Evolutionary conservation across 768 basidiomycete species (phyloP).

Genomic region (Austroboletus eburneus): DNA sequence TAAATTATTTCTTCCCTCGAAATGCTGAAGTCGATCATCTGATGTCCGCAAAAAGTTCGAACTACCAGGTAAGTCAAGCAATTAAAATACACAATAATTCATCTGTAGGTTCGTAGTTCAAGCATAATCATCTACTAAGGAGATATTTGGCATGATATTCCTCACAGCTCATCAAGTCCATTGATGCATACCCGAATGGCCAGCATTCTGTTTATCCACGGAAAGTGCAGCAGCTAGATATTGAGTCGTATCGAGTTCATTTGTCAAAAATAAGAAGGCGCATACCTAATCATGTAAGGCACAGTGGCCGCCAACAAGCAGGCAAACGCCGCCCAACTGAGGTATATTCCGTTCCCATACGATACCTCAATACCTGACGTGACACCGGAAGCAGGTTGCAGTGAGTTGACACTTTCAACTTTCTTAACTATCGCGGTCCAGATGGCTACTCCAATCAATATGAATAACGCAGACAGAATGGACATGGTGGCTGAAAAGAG

Average conservation of each 20-base stretch:
- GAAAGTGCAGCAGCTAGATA: conserved; percentile 72
- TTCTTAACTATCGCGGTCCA: conserved; percentile 77
- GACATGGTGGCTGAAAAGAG: conserved; percentile 63
- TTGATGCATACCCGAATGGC: conserved; percentile 20
- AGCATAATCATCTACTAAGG: conserved; percentile 1
- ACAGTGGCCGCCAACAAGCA: conserved; percentile 59
- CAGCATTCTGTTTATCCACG: conserved; percentile 49
- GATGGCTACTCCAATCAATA: conserved; percentile 66
- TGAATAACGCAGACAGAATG: conserved; percentile 52
- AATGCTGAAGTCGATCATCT: too few relatives aligned
- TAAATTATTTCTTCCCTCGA: too few relatives aligned
- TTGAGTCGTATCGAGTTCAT: not conserved
- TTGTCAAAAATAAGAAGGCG: conserved; percentile 1
- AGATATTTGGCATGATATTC: conserved; percentile 3
- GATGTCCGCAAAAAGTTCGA: too few relatives aligned
- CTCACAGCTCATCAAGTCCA: conserved; percentile 15
- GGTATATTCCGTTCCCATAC: conserved; percentile 55
- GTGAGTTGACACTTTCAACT: conserved; percentile 52
- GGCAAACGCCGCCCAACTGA: conserved; percentile 74
- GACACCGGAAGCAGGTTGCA: conserved; percentile 39
- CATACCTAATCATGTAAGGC: conserved; percentile 77
- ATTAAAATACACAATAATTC: conserved; percentile 24
- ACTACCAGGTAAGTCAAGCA: not conserved
- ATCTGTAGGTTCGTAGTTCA: conserved; percentile 12
- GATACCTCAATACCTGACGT: conserved; percentile 62